These are phyloP conservation scores for Deuterostichococcus epilithicus DNA, from an alignment of 139 green algal genomes.

Conservation along the genomic window DNA sequence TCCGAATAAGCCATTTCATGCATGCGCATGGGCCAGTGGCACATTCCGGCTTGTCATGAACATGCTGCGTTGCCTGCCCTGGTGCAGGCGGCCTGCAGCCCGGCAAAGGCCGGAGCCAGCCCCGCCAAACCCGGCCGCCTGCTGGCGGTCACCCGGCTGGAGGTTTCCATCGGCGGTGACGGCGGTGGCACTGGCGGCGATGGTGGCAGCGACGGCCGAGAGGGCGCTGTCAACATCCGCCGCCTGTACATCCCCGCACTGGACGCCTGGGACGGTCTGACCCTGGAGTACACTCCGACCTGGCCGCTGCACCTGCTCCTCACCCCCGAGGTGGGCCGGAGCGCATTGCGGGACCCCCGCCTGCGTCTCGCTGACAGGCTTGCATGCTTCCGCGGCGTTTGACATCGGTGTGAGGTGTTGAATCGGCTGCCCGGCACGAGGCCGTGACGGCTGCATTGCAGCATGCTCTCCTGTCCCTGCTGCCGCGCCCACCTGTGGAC, in stretches of 20 bases:
- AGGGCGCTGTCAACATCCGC: background rate
- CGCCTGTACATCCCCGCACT: slow-evolving; percentile 42
- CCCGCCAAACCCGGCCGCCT: slow-evolving; percentile 10
- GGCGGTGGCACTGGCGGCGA: slow-evolving; percentile 1
- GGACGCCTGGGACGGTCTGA: slow-evolving; percentile 78
- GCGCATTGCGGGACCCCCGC: background rate
- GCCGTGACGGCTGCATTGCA: background rate
- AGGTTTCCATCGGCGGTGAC: background rate
- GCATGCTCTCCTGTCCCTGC: background rate
- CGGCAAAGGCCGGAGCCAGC: slow-evolving; percentile 8
- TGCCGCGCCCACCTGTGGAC: background rate
- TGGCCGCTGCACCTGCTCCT: slow-evolving; percentile 88
- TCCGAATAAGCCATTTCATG: too few species aligned
- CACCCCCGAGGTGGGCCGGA: slow-evolving; percentile 39
- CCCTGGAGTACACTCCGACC: slow-evolving; percentile 52
- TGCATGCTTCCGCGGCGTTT: background rate
- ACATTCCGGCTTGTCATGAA: too few species aligned
- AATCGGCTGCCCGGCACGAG: background rate
- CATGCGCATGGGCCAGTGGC: too few species aligned
- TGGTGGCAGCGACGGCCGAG: slow-evolving; percentile 12
- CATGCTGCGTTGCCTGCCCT: too few species aligned
- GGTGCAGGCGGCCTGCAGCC: too few species aligned
- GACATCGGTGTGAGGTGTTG: background rate
- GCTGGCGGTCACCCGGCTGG: slow-evolving; percentile 18
- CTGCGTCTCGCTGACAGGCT: background rate